Evolutionary conservation across 805 yeast genomes (phyloP), one percentile per base, ranked within the genome.

Genomic region (Wickerhamiella slavikovae): DNA sequence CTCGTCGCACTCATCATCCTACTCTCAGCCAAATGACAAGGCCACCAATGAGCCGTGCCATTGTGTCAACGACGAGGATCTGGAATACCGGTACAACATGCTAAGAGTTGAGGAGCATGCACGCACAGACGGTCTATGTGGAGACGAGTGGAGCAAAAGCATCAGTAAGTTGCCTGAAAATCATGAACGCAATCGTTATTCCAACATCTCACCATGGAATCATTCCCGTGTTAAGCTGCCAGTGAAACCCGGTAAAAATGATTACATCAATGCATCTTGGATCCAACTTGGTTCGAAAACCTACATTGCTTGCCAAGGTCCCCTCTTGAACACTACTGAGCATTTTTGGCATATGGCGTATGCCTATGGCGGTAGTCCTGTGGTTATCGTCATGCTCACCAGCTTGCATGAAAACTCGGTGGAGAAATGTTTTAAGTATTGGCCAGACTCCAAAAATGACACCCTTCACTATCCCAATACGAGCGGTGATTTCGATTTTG

Each of bases 221-320:
- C 52, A 55, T 32, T 68, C 64, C 24, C 47, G 79, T 22, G 71
- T 71, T 2, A 46, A 43, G 20, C 47, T 70, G 21, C 49, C 51
- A 11, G 52, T 44, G 4, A 19, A 15, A 16, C 40, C 34, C 10
- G 40, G 38, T 5, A 44, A 30, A 12, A 45, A 49, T 34, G 78
- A 72, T 47, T 83, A 83, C 48, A 79, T 83, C 42, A 83, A 83
- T 52, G 98, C 96, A 1, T 78, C 83, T 15, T 75, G 78, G 52
- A 51, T 78, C 40, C 43, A 60, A 44, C 40, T 58, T 49, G 41
- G 59, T 44, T 57, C 45, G 32, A 52, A 48, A 27, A 35, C 40
- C 3, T 54, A 50, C 32, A 77, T 83, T 41, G 94, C 93, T 1
- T 66, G 91, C 1, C 94, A 85, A 49, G 98, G 94, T 2, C 98